A percentile compares a stretch with the other conserved stretches of the same genome.
These are phyloP conservation scores for Cryoendolithus antarcticus DNA, from an alignment of 2,329 filamentous ascomycete genomes.

Conservation along the genomic window DNA sequence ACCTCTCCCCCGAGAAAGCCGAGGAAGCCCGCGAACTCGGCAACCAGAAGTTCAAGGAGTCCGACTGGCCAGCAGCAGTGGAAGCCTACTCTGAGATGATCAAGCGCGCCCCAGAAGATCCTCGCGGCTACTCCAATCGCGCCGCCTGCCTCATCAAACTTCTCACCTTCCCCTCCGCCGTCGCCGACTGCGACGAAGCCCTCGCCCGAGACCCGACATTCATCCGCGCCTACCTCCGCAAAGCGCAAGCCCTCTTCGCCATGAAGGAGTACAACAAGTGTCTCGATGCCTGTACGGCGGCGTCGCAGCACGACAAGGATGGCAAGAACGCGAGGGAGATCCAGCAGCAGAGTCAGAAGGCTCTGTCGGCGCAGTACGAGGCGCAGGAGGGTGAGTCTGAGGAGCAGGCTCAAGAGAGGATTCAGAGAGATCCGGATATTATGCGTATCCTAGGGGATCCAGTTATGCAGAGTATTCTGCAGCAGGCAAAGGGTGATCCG, in stretches of 20 bases:
- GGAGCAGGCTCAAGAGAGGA: slow-evolving; percentile 83
- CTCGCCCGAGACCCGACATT: slow-evolving; percentile 87
- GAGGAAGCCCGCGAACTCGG: slow-evolving; percentile 91
- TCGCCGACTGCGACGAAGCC: slow-evolving; percentile 82
- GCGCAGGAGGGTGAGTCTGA: slow-evolving; percentile 82
- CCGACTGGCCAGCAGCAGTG: slow-evolving; percentile 88
- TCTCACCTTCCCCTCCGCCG: slow-evolving; percentile 84
- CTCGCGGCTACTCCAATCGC: slow-evolving; percentile 92
- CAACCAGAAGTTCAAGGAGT: slow-evolving; percentile 94
- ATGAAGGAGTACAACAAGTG: slow-evolving; percentile 98
- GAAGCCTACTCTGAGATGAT: slow-evolving; percentile 93
- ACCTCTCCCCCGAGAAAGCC: slow-evolving; percentile 81
- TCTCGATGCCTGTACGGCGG: slow-evolving; percentile 77
- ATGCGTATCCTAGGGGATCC: slow-evolving; percentile 87
- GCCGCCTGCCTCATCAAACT: slow-evolving; percentile 95
- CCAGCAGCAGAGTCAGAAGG: slow-evolving; percentile 88
- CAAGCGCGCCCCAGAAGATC: slow-evolving; percentile 85
- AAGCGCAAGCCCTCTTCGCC: slow-evolving; percentile 86
- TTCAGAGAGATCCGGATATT: slow-evolving; percentile 58
- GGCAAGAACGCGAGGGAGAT: slow-evolving; percentile 84
- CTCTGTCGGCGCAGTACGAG: slow-evolving; percentile 76
- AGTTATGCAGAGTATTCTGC: slow-evolving; percentile 93
- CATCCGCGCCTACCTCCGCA: slow-evolving; percentile 90
- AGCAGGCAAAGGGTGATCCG: slow-evolving; percentile 90
- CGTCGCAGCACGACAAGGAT: slow-evolving; percentile 61